Evolutionary conservation across 2,329 filamentous ascomycete species (phyloP).

Genomic region (Zymoseptoria passerinii): DNA sequence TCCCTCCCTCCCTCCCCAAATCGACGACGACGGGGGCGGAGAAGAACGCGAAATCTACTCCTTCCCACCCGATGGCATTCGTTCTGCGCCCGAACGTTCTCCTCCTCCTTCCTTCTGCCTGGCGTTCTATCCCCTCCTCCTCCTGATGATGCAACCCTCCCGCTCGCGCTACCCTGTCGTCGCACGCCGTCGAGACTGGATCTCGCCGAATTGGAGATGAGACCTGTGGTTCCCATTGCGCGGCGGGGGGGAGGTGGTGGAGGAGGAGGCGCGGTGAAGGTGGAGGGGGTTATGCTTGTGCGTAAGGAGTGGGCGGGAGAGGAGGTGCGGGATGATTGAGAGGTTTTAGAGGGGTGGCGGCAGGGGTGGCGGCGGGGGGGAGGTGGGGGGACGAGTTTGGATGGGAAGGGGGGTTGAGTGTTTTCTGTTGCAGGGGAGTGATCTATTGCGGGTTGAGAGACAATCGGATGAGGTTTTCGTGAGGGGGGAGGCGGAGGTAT

Average conservation of each 20-base stretch:
- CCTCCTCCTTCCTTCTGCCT: too few relatives aligned
- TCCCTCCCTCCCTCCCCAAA: too few relatives aligned
- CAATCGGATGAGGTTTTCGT: constrained; percentile 15
- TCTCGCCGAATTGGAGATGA: constrained; percentile 11
- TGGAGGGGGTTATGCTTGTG: constrained; percentile 9
- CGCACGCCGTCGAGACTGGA: constrained; percentile 17
- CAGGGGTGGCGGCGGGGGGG: constrained; percentile 23
- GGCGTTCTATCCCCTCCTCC: too few relatives aligned
- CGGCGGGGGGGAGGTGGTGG: constrained; percentile 26
- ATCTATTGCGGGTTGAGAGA: constrained; percentile 2
- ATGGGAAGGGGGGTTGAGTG: constrained; percentile 5
- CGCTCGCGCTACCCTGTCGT: neutral
- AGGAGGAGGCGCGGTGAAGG: constrained; percentile 19
- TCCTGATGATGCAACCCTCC: too few relatives aligned
- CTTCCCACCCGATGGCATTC: too few relatives aligned
- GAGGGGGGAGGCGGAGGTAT: constrained; percentile 25
- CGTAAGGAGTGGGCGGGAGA: constrained; percentile 12
- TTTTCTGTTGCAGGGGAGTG: constrained; percentile 1
- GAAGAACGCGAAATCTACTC: too few relatives aligned
- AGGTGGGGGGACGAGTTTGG: constrained; percentile 18
- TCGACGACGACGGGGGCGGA: too few relatives aligned
- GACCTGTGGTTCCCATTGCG: constrained; percentile 5
- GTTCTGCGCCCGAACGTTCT: too few relatives aligned
- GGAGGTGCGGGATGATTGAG: constrained; percentile 10
- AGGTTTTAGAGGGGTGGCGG: constrained; percentile 17